A percentile compares a stretch with the other conserved stretches of the same genome.
These are phyloP conservation scores for Fraxinus excelsior DNA, from an alignment of 257 asterid species.

Conservation along the genomic window DNA sequence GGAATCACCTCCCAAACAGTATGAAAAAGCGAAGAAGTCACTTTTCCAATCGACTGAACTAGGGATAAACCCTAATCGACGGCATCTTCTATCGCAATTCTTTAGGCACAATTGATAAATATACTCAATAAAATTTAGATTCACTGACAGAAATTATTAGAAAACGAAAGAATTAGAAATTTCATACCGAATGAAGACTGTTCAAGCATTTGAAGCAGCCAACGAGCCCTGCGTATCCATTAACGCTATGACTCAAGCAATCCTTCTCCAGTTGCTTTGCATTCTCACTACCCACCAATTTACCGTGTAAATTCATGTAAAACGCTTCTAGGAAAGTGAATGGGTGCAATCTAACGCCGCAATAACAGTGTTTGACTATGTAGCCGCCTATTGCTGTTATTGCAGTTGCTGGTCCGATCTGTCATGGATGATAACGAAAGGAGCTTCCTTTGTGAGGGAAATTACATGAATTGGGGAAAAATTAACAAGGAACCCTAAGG, in stretches of 20 bases:
- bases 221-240: constrained; percentile 49
- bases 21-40: not conserved
- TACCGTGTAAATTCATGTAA: constrained; percentile 48
- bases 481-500: no score
- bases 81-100: not conserved
- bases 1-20: no score
- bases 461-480: no score
- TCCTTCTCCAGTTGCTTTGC: constrained; percentile 71
- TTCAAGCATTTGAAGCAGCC: constrained; percentile 81
- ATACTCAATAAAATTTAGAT: not conserved
- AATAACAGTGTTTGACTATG: no score
- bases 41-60: constrained; percentile 18
- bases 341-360: constrained; percentile 83
- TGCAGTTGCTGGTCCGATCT: no score
- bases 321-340: constrained; percentile 79
- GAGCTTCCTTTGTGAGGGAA: no score
- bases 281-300: constrained; percentile 52
- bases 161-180: not conserved
- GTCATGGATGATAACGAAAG: no score
- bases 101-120: not conserved
- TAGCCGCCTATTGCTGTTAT: no score
- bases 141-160: not conserved
- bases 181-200: constrained; percentile 53
- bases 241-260: constrained; percentile 41
- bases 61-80: not conserved